Evolutionary conservation across 495 filamentous ascomycete species (phyloP).

Genomic region (Cercophora scortea): DNA sequence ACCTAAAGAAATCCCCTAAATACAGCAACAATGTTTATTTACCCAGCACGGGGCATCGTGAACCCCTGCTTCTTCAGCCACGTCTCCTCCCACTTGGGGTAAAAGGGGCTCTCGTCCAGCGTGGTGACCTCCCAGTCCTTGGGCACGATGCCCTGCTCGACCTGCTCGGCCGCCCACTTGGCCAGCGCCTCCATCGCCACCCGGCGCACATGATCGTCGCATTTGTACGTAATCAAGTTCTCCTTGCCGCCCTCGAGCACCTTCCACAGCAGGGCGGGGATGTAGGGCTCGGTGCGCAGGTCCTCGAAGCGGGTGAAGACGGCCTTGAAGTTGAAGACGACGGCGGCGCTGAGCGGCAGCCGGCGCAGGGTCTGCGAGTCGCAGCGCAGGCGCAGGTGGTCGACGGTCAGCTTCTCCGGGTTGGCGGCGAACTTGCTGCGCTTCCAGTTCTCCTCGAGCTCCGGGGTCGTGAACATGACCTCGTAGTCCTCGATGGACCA

Average conservation of each 20-base stretch:
- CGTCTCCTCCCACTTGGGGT: slow-evolving; percentile 74
- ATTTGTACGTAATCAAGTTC: slow-evolving; percentile 75
- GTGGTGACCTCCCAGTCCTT: slow-evolving; percentile 65
- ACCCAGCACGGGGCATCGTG: neutral
- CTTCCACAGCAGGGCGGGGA: slow-evolving; percentile 62
- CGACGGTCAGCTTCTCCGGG: slow-evolving; percentile 40
- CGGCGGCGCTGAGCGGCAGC: slow-evolving; percentile 63
- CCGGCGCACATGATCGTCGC: slow-evolving; percentile 76
- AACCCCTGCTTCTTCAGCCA: slow-evolving; percentile 69
- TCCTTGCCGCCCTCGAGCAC: slow-evolving; percentile 66
- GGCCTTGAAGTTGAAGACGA: slow-evolving; percentile 90
- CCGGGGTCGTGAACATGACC: slow-evolving; percentile 51
- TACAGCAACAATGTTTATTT: no score
- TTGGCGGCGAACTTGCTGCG: slow-evolving; percentile 11
- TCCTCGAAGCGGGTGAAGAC: slow-evolving; percentile 71
- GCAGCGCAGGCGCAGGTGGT: slow-evolving; percentile 66
- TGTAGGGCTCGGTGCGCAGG: slow-evolving; percentile 65
- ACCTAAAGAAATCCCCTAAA: no score
- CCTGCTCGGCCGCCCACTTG: slow-evolving; percentile 63
- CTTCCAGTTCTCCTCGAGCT: slow-evolving; percentile 8
- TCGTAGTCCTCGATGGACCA: slow-evolving; percentile 77
- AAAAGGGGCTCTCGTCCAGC: slow-evolving; percentile 77
- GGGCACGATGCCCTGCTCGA: slow-evolving; percentile 51
- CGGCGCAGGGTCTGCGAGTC: slow-evolving; percentile 90
- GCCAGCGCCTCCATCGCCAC: slow-evolving; percentile 62